A percentile compares a stretch with the other conserved stretches of the same genome.
These are phyloP conservation scores for Diplodia sapinea DNA, from an alignment of 2,329 filamentous ascomycete species.

Conservation along the genomic window DNA sequence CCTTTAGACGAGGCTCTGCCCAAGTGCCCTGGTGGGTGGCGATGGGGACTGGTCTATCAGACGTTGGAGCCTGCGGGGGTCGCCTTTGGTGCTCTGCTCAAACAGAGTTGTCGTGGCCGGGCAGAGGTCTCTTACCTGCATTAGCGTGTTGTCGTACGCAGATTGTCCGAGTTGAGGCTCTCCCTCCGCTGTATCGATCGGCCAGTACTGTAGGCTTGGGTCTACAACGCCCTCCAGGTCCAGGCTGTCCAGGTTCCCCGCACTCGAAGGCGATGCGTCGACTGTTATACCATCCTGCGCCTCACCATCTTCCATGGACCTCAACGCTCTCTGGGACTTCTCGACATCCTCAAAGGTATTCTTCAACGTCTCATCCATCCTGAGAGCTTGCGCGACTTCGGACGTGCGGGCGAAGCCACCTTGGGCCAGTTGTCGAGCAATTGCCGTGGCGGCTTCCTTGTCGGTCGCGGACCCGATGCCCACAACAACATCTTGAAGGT, in stretches of 20 bases:
- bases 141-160: background rate
- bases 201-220: background rate
- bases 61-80: too few relatives aligned
- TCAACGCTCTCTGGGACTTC: background rate
- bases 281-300: background rate
- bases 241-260: background rate
- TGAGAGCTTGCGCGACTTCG: conserved; percentile 2
- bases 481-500: conserved; percentile 27
- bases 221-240: background rate
- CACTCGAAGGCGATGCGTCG: background rate
- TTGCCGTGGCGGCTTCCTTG: background rate
- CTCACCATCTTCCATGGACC: background rate
- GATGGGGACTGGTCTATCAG: background rate
- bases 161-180: background rate
- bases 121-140: background rate
- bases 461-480: conserved; percentile 23
- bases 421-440: conserved; percentile 12
- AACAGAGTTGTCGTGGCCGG: background rate
- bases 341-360: background rate
- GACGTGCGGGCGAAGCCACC: conserved; percentile 1
- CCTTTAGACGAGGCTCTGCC: background rate
- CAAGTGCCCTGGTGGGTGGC: background rate
- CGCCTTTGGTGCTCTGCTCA: background rate
- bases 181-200: background rate
- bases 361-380: background rate